Conservation (phyloP, 129 eudicot species). For the Pseudognaphalium luteoalbum region DNA sequence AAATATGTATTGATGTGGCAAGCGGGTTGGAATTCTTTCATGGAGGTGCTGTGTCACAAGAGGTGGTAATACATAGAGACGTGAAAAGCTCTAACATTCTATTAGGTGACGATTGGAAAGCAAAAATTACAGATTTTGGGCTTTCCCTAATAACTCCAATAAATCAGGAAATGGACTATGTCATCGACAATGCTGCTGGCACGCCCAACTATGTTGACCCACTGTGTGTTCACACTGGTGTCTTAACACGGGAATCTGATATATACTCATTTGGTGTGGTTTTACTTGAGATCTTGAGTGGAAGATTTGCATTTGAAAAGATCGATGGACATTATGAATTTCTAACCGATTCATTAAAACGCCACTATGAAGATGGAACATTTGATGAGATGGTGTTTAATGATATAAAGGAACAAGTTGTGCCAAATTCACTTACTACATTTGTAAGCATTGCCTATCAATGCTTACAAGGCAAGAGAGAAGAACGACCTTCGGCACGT, state of each 20-base stretch:
- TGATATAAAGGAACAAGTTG: not conserved
- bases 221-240: not conserved
- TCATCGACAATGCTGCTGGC: not conserved
- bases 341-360: too few species aligned
- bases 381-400: not conserved
- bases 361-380: not conserved
- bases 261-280: conserved; percentile 5
- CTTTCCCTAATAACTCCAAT: not conserved
- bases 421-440: not conserved
- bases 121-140: not conserved
- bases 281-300: conserved; percentile 14
- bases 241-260: not conserved
- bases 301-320: not conserved
- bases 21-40: not conserved
- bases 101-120: not conserved
- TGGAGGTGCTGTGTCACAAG: not conserved
- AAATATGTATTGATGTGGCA: not conserved
- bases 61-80: not conserved
- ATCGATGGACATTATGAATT: too few species aligned
- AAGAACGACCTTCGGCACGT: not conserved
- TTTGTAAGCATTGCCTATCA: not conserved
- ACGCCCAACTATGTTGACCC: not conserved
- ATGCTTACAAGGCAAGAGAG: not conserved
- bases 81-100: not conserved
- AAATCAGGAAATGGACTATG: not conserved